Percentiles rank a stretch among this genome's conserved stretches.
Evolutionary conservation across 805 yeast species (phyloP).

Genomic region (Schwanniomyces yamadae): DNA sequence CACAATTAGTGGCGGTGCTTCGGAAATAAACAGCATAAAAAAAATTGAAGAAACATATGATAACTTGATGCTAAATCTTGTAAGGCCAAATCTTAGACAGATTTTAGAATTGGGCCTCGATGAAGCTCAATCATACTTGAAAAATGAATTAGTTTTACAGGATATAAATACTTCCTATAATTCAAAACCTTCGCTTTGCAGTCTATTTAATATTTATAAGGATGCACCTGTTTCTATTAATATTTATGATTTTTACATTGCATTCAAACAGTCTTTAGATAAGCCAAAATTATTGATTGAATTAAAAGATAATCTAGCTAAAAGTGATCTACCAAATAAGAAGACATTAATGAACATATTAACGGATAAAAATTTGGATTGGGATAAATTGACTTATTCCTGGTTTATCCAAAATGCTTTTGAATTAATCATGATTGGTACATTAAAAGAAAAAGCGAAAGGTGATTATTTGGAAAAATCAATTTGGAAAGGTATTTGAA

Average conservation of each 20-base stretch:
- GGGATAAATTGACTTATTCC: conserved; percentile 65
- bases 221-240: conserved; percentile 75
- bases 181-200: conserved; percentile 49
- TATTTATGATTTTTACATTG: conserved; percentile 62
- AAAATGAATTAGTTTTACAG: conserved; percentile 14
- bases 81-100: conserved; percentile 36
- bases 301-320: conserved; percentile 7
- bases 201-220: conserved; percentile 65
- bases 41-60: conserved; percentile 40
- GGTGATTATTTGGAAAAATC: conserved; percentile 68
- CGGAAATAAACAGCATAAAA: conserved; percentile 25
- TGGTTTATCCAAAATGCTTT: conserved; percentile 75
- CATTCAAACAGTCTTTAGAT: conserved; percentile 53
- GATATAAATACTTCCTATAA: conserved; percentile 2
- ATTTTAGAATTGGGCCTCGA: conserved; percentile 31
- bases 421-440: conserved; percentile 69
- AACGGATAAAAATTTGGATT: conserved; percentile 34
- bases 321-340: conserved; percentile 1
- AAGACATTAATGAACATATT: neutral
- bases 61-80: conserved; percentile 36
- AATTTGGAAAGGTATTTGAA: conserved; percentile 63
- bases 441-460: conserved; percentile 61
- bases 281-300: conserved; percentile 21
- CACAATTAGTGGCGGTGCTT: conserved; percentile 26
- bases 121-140: conserved; percentile 24